These are phyloP conservation scores for Leucosporidium creatinivorum DNA, from an alignment of 768 basidiomycete species.

Conservation along the genomic window DNA sequence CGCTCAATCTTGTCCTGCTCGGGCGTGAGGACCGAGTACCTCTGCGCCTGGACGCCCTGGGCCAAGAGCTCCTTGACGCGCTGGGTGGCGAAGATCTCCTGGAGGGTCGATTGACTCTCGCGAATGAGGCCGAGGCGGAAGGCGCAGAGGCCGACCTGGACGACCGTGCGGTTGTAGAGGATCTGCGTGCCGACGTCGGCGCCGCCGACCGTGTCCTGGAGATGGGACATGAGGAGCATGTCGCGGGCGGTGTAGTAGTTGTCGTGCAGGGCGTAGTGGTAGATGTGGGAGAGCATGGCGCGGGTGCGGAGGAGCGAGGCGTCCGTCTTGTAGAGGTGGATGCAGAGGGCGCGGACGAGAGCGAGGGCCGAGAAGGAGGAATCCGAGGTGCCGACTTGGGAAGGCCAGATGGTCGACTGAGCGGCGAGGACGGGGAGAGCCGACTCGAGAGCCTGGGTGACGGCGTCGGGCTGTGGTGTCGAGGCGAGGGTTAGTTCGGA, in stretches of 20 bases:
- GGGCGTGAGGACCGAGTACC: constrained; percentile 56
- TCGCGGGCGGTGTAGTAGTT: constrained; percentile 95
- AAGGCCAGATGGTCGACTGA: constrained; percentile 52
- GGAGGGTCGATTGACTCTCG: constrained; percentile 83
- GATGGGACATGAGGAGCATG: constrained; percentile 97
- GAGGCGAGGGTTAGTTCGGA: not conserved
- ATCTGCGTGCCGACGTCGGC: constrained; percentile 97
- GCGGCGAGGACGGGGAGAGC: constrained; percentile 50
- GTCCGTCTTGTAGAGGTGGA: constrained; percentile 84
- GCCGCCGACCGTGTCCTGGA: constrained; percentile 92
- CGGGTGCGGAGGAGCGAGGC: constrained; percentile 88
- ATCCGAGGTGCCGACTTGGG: constrained; percentile 52
- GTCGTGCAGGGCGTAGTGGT: constrained; percentile 92
- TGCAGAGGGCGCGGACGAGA: constrained; percentile 82
- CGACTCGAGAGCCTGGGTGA: constrained; percentile 81
- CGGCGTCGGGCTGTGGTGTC: constrained; percentile 68
- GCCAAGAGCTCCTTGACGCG: constrained; percentile 95
- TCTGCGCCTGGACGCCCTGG: constrained; percentile 88
- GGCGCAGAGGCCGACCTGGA: constrained; percentile 92
- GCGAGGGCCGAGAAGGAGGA: constrained; percentile 44
- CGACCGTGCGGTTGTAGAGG: constrained; percentile 92
- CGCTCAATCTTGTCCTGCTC: constrained; percentile 98
- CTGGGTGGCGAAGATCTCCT: constrained; percentile 93
- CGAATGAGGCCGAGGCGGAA: constrained; percentile 91
- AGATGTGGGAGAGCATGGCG: constrained; percentile 95